Base-by-base conservation (phyloP, 2,329 filamentous ascomycete species). In the Venturia asperata region DNA sequence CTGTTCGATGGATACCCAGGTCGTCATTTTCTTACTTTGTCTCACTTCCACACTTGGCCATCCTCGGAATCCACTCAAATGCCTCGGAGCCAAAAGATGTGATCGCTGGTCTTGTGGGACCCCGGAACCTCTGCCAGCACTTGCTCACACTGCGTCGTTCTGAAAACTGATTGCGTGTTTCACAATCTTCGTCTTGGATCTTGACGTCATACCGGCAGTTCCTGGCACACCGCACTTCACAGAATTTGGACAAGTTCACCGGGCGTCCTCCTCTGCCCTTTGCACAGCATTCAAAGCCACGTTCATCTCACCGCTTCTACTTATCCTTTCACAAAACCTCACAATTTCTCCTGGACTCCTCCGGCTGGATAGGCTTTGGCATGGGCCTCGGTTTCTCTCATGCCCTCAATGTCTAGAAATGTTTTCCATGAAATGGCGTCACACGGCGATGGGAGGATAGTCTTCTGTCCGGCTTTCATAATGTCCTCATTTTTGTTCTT, bases 401-500 rank as follows among this genome's bases (percentile, higher is more conserved):
- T 34, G 47, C 21, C 21, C 3, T 27, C 21, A 52, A 27, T 6
- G 21, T 52, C n/a, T 58, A 58, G 27, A 55, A 30, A 58, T 58
- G 30, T 19, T 58, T 58, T n/a, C 52, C 52, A 58, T 21, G 52
- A 37, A 21, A 19, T 58, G 52, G 52, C 52, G 52, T 21, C 15
- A n/a, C 34, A 37, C n/a, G 30, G 27, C 27, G 30, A 58, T 17
- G 37, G 27, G 13, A n/a, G 52, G 52, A 37, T 11, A 15, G 37
- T 9, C 19, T 58, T 27, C n/a, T 37, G 30, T 21, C 30, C 19
- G 52, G 30, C 10, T 37, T 58, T 58, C 19, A 9, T n/a, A 21
- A 37, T n/a, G 52, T 58, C 52, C 19, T 37, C 19, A 34, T 37
- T 30, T 37, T 58, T 58, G 52, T 21, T 58, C 9, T 37, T 34